Base-by-base conservation (phyloP, 78 protist species). In the Blattamonas nauphoetae region DNA sequence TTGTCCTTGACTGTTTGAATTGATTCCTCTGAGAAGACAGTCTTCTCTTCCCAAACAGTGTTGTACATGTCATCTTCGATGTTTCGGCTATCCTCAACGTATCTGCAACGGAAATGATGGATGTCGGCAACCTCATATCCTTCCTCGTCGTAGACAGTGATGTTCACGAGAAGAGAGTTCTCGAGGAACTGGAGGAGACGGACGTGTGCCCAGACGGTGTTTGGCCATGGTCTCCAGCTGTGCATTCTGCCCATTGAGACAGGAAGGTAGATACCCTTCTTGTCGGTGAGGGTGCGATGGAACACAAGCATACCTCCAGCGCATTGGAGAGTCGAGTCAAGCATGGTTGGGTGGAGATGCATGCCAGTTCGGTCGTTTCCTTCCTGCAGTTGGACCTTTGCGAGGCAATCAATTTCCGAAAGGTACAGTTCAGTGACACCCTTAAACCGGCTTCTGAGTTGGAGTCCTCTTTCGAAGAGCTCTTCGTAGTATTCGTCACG, bases 281-380 rank as follows among this genome's bases (percentile, higher is more conserved):
- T 6, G 83, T 79, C 83, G 83, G 83, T 21, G 42, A 79, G 41
- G 45, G 21, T 79, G 42, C 21, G 6, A 11, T 6, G 21, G 83
- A 79, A 79, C 43, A 79, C 11, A 6, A 79, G 83, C 83, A 21
- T 33, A 5, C 42, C 83, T 6, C 83, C 83, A 5, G 83, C 83
- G 32, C 43, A 6, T 11, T 79, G 83, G 42, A 79, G 83, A 6
- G 83, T 5, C 33, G 83, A 79, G 83, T 79, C 83, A 6, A 79
- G 83, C 83, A 79, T 79, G 45, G 83, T 79, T 11, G 83, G 83
- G 83, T 79, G 83, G 45, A 79, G 6, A 6, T 79, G 83, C 43
- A 79, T 33, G 33, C 43, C 43, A 5, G 42, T 79, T 21, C 43
- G 83, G 83, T 79, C 83, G 83, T 79, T 79, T 21, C 21, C 83